Evolutionary conservation across 208 protist genomes (phyloP).

Genomic region (Porcisia deanei): DNA sequence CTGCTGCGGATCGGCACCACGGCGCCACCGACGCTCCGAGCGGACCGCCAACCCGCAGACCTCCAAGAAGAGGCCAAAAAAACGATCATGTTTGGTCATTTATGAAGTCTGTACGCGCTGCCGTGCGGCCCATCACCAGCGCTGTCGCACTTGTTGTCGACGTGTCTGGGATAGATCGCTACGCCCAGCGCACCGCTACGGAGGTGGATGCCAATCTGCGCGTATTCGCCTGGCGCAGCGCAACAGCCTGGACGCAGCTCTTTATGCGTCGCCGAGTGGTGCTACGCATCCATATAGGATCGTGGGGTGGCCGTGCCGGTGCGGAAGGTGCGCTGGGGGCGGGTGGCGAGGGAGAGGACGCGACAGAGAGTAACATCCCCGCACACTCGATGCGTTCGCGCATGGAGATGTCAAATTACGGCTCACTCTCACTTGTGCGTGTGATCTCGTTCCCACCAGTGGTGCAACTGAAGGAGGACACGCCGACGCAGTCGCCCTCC

Average conservation of each 20-base stretch:
- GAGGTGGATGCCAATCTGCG: constrained; percentile 25
- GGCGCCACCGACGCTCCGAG: neutral
- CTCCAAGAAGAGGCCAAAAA: neutral
- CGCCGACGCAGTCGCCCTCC: neutral
- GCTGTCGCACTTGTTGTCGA: neutral
- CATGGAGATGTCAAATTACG: constrained; percentile 5
- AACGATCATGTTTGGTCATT: neutral
- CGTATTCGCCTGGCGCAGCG: constrained; percentile 21
- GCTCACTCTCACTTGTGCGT: constrained; percentile 16
- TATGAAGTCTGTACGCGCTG: neutral
- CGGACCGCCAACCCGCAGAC: neutral
- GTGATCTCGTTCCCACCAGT: constrained; percentile 39
- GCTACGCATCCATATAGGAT: constrained; percentile 26
- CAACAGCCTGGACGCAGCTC: constrained; percentile 21
- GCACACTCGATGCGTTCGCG: constrained; percentile 1
- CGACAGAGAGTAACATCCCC: neutral
- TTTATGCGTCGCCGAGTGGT: constrained; percentile 33
- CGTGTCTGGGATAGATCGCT: neutral
- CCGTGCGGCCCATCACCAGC: neutral
- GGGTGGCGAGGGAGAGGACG: neutral
- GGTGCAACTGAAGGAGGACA: constrained; percentile 4
- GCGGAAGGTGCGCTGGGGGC: neutral
- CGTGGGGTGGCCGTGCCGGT: neutral
- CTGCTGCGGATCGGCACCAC: neutral
- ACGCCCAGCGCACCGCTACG: neutral